Conservation (phyloP, 2,329 filamentous ascomycete genomes). For the Emmonsiellopsis sp. region DNA sequence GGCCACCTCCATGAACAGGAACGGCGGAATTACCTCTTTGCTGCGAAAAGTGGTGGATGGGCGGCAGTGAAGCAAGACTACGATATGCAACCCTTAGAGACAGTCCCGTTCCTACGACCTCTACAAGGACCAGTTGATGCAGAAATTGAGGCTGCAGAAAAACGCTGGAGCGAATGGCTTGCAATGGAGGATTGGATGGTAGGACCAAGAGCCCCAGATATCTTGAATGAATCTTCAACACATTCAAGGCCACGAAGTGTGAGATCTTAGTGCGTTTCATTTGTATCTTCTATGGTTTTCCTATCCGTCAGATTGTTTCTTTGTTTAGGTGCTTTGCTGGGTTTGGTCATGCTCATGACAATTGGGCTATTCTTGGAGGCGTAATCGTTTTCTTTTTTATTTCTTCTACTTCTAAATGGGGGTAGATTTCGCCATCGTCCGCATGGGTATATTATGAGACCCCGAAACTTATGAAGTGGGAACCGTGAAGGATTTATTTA, state of each 20-base stretch:
- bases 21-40: conserved; percentile 87
- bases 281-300: neutral
- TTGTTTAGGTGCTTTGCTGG: neutral
- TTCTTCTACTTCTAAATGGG: no score
- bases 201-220: conserved; percentile 62
- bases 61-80: conserved; percentile 80
- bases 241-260: conserved; percentile 24
- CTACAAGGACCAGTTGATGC: conserved; percentile 65
- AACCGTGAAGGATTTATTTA: no score
- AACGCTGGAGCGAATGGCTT: conserved; percentile 86
- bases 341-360: no score
- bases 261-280: conserved; percentile 15
- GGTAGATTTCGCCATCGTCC: no score
- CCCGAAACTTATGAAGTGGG: no score
- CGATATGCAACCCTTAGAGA: conserved; percentile 75
- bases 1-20: conserved; percentile 80
- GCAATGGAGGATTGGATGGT: conserved; percentile 99
- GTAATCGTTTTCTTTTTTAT: no score
- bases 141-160: conserved; percentile 75
- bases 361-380: no score
- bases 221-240: conserved; percentile 28
- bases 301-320: neutral
- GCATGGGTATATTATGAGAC: no score
- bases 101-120: conserved; percentile 76
- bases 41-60: conserved; percentile 88